phyloP scores from a whole-genome alignment of 129 eudicot species.

The Centella asiatica region DNA sequence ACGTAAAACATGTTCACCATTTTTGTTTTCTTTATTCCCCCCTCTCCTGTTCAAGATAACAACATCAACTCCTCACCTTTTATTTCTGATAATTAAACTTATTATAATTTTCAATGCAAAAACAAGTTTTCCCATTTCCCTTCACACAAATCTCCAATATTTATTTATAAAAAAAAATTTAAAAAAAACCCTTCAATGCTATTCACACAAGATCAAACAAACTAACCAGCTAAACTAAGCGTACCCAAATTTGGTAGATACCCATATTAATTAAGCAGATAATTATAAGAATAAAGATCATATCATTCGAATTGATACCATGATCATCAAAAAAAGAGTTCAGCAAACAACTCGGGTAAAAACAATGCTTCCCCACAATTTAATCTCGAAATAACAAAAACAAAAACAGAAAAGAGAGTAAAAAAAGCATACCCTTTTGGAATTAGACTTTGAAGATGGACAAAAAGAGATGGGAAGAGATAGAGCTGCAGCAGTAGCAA shows the following conservation, averaged over 20 bases:
- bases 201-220: too few relatives aligned
- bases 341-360: not conserved
- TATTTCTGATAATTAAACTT: too few relatives aligned
- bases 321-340: not conserved
- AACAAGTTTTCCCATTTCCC: not conserved
- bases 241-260: not conserved
- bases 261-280: constrained; percentile 1
- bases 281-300: not conserved
- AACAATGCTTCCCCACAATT: not conserved
- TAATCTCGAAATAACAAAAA: not conserved
- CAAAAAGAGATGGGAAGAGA: constrained; percentile 58
- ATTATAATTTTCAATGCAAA: not conserved
- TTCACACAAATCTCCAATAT: too few relatives aligned
- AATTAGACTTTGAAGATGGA: constrained; percentile 42
- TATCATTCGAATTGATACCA: not conserved
- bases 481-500: constrained; percentile 83
- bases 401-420: not conserved
- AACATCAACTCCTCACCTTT: too few relatives aligned
- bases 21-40: too few relatives aligned
- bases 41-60: too few relatives aligned
- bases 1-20: too few relatives aligned
- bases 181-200: too few relatives aligned
- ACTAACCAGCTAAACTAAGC: not conserved
- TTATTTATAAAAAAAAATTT: too few relatives aligned
- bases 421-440: constrained; percentile 49